Conservation (phyloP, 352 stramenopile genomes). For the Pythium brassicae region DNA sequence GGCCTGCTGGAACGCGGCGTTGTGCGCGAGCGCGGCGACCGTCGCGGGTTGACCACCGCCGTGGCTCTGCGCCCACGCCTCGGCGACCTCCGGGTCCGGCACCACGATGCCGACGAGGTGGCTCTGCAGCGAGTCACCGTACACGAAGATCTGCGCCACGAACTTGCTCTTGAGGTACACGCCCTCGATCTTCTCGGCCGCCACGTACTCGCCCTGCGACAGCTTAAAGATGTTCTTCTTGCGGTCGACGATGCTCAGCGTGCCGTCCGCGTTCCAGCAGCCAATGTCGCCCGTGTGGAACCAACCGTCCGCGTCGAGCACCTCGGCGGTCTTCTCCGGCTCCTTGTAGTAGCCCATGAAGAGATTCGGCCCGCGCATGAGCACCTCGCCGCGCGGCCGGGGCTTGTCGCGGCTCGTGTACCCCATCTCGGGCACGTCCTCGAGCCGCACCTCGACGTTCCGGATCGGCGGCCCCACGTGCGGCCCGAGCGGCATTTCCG, state of each 20-base stretch:
- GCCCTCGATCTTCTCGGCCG: constrained; percentile 96
- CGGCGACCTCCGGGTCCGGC: constrained; percentile 56
- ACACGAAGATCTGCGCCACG: constrained; percentile 94
- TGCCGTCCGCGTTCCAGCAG: constrained; percentile 92
- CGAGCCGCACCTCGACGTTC: constrained; percentile 89
- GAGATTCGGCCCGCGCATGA: constrained; percentile 72
- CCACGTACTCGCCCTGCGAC: constrained; percentile 95
- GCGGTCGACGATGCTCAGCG: constrained; percentile 87
- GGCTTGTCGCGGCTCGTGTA: constrained; percentile 88
- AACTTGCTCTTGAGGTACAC: constrained; percentile 91
- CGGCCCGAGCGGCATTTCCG: constrained; percentile 57
- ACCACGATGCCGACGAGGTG: constrained; percentile 94
- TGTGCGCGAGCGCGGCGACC: constrained; percentile 31
- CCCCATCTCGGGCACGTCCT: constrained; percentile 96
- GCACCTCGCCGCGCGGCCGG: constrained; percentile 58
- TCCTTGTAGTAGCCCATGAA: constrained; percentile 96
- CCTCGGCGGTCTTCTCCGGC: constrained; percentile 87
- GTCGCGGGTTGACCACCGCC: too few relatives aligned
- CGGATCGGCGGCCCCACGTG: constrained; percentile 91
- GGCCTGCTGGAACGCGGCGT: constrained; percentile 44
- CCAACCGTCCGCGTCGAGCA: constrained; percentile 91
- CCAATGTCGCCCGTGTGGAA: constrained; percentile 98
- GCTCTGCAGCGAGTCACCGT: constrained; percentile 95
- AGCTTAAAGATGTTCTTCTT: constrained; percentile 96
- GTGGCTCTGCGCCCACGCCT: too few relatives aligned